These are phyloP conservation scores for Acanthamoeba sp. DNA, from an alignment of 208 protist species.

Conservation along the genomic window DNA sequence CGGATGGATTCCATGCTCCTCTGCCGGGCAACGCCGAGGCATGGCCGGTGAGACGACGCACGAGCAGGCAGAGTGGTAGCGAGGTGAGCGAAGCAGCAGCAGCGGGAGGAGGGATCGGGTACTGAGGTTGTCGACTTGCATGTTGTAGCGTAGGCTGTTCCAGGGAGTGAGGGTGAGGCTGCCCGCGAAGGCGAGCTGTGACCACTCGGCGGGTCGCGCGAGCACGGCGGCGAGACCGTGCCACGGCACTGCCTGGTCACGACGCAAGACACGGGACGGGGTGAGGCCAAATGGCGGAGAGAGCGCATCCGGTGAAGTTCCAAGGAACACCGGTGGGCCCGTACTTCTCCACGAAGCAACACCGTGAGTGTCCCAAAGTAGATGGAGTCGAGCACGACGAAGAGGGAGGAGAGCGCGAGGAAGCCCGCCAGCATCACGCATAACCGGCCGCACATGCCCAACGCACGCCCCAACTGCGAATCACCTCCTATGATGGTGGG, in stretches of 20 bases:
- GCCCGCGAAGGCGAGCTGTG: neutral
- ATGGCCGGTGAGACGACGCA: too few relatives aligned
- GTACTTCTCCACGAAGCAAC: neutral
- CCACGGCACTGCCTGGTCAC: neutral
- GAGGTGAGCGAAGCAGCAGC: neutral
- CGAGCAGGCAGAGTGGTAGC: too few relatives aligned
- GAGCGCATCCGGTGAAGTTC: neutral
- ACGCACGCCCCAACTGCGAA: neutral
- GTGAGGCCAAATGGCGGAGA: neutral
- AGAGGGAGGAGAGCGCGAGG: neutral
- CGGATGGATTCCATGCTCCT: slow-evolving; percentile 71
- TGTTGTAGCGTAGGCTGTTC: slow-evolving; percentile 72
- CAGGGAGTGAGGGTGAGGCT: slow-evolving; percentile 17
- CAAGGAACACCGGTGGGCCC: neutral
- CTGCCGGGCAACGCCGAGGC: neutral
- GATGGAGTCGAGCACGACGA: slow-evolving; percentile 38
- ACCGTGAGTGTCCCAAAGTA: slow-evolving; percentile 59
- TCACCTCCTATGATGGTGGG: neutral
- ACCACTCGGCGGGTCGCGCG: neutral
- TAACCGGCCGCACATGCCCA: neutral
- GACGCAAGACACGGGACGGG: neutral
- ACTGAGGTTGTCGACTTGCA: slow-evolving; percentile 66
- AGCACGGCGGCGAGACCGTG: neutral
- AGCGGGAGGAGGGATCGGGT: neutral
- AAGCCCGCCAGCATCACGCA: slow-evolving; percentile 28